These are phyloP conservation scores for Beauveria bassiana DNA, from an alignment of 2,329 filamentous ascomycete species.

Conservation along the genomic window DNA sequence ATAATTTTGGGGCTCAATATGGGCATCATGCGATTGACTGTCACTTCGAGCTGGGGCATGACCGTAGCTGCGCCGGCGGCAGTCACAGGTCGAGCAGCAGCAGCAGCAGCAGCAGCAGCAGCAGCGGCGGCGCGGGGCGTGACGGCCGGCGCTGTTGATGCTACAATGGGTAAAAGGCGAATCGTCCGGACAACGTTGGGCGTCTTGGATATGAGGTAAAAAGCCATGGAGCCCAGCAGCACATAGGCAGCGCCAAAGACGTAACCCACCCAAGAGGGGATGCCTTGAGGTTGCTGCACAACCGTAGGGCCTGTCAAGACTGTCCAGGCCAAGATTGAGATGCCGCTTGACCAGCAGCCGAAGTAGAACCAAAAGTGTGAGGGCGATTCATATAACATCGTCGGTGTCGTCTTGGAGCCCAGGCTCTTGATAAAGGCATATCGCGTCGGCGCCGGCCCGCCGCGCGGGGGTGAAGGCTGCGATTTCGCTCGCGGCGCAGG, in stretches of 20 bases:
- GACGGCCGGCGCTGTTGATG: background rate
- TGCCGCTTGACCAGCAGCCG: slow-evolving; percentile 48
- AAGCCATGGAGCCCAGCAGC: slow-evolving; percentile 52
- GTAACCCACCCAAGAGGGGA: slow-evolving; percentile 49
- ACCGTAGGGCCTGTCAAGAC: slow-evolving; percentile 25
- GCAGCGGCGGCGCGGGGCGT: slow-evolving; percentile 12
- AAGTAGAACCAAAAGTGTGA: slow-evolving; percentile 56
- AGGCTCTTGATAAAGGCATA: slow-evolving; percentile 48
- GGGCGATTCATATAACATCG: slow-evolving; percentile 56
- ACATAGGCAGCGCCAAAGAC: slow-evolving; percentile 52
- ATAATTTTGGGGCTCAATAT: slow-evolving; percentile 37
- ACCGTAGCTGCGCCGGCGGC: slow-evolving; percentile 13
- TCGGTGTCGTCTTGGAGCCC: slow-evolving; percentile 45
- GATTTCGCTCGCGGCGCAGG: background rate
- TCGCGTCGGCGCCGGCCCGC: slow-evolving; percentile 19
- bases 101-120: background rate
- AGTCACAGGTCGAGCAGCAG: slow-evolving; percentile 2
- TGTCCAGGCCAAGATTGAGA: slow-evolving; percentile 32
- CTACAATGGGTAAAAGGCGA: slow-evolving; percentile 39
- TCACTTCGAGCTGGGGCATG: slow-evolving; percentile 44
- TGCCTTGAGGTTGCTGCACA: slow-evolving; percentile 35
- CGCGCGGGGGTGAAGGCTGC: slow-evolving; percentile 2
- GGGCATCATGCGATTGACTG: slow-evolving; percentile 42
- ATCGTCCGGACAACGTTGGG: slow-evolving; percentile 50
- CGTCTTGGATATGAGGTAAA: slow-evolving; percentile 51